Conservation (phyloP, 805 yeast species). For the Starmerella gropengiesseri region DNA sequence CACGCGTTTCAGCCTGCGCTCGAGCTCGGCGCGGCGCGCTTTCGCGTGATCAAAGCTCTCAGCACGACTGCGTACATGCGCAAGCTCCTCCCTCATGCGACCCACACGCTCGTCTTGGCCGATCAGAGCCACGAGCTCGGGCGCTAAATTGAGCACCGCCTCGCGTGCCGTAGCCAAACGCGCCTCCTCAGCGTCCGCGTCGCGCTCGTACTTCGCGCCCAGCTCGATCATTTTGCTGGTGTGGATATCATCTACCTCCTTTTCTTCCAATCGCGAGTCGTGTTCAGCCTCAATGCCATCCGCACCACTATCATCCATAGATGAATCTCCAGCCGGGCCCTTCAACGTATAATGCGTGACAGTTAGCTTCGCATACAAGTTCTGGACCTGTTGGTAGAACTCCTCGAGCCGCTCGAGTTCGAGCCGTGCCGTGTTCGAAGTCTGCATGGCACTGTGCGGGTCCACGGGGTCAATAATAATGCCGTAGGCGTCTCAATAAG, state of each 20-base stretch:
- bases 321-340: not conserved
- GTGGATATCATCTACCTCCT: conserved; percentile 1
- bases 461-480: no score
- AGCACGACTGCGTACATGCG: not conserved
- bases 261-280: conserved; percentile 2
- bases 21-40: not conserved
- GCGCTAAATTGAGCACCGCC: not conserved
- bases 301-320: no score
- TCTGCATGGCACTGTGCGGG: not conserved
- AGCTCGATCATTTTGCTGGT: conserved; percentile 1
- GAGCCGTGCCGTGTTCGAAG: not conserved
- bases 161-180: not conserved
- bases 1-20: not conserved
- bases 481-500: no score
- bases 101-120: not conserved
- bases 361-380: not conserved
- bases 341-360: not conserved
- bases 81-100: not conserved
- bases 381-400: not conserved
- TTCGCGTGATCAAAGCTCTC: not conserved
- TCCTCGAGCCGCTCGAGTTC: not conserved
- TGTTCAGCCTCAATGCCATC: not conserved
- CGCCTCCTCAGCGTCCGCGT: conserved; percentile 1
- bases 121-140: not conserved
- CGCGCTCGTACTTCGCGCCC: not conserved